A percentile compares a stretch with the other conserved stretches of the same genome.
phyloP scores from a whole-genome alignment of 495 filamentous ascomycete species.

The Aspergillus taichungensis region DNA sequence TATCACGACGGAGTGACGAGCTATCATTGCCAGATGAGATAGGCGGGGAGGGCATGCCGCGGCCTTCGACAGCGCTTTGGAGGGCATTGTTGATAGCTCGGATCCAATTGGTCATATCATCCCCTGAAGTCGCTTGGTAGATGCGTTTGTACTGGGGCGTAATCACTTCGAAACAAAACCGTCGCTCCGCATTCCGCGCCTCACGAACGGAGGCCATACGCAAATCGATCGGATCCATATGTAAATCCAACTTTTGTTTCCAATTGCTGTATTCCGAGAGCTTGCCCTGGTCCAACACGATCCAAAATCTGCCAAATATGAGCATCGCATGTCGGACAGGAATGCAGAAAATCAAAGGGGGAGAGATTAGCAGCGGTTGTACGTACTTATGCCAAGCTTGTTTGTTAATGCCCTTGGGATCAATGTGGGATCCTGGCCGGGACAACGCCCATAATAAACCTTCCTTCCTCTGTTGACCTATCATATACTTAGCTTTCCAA shows the following conservation, averaged over 20 bases:
- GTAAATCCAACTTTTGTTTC: conserved; percentile 93
- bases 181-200: conserved; percentile 83
- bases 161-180: conserved; percentile 98
- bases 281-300: conserved; percentile 92
- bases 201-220: conserved; percentile 95
- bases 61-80: conserved; percentile 87
- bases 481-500: conserved; percentile 30
- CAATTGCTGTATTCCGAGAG: conserved; percentile 98
- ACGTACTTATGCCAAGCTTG: conserved; percentile 98
- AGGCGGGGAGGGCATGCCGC: conserved; percentile 42
- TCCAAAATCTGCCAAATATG: conserved; percentile 69
- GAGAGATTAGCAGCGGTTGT: not conserved
- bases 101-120: conserved; percentile 98
- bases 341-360: conserved; percentile 8
- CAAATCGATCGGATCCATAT: conserved; percentile 97
- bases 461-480: conserved; percentile 66
- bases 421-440: conserved; percentile 85
- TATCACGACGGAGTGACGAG: conserved; percentile 60
- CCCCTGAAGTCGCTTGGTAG: conserved; percentile 95
- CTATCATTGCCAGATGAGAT: conserved; percentile 37
- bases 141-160: conserved; percentile 94
- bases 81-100: conserved; percentile 93
- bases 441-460: conserved; percentile 92
- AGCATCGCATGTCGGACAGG: conserved; percentile 6
- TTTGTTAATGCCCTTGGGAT: conserved; percentile 91